phyloP scores from a whole-genome alignment of 1,284 basidiomycete species.

The Rhodotorula sp. region DNA sequence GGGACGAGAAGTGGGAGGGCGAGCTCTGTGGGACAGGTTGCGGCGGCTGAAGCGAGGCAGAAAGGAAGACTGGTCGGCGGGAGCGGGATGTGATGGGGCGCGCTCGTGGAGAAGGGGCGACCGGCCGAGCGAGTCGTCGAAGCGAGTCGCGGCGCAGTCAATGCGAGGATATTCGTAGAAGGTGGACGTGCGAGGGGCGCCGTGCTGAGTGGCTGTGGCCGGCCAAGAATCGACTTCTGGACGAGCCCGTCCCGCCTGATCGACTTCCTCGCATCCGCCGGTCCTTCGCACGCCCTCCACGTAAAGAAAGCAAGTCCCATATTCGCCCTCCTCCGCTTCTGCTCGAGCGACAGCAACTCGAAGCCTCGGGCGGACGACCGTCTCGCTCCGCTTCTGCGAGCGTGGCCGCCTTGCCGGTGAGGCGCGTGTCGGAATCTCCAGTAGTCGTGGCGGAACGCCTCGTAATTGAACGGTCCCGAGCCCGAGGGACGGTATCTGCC shows the following conservation, averaged over 20 bases:
- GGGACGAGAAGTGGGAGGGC: slow-evolving; percentile 29
- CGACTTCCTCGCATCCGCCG: not conserved
- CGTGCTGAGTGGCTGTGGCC: no score
- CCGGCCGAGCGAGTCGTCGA: not conserved
- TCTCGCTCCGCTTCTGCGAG: no score
- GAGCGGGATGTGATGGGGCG: not conserved
- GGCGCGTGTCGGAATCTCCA: slow-evolving; percentile 4
- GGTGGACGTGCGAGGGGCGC: no score
- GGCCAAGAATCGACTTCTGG: no score
- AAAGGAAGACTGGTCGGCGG: not conserved
- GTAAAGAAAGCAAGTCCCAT: not conserved
- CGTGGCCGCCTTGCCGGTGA: not conserved
- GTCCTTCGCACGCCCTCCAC: not conserved
- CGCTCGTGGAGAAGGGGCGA: slow-evolving; percentile 9
- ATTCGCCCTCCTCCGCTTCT: not conserved
- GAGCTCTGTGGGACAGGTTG: slow-evolving; percentile 1
- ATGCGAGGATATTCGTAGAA: not conserved
- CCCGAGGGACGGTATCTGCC: not conserved
- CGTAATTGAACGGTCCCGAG: slow-evolving; percentile 10
- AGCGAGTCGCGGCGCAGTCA: not conserved
- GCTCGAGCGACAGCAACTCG: not conserved
- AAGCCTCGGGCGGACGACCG: no score
- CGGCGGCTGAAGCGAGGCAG: not conserved
- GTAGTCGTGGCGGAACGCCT: slow-evolving; percentile 5
- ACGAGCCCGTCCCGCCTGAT: no score